A percentile compares a stretch with the other conserved stretches of the same genome.
These are phyloP conservation scores for Endocladia muricata DNA, from an alignment of 31 red algal genomes.

Conservation along the genomic window DNA sequence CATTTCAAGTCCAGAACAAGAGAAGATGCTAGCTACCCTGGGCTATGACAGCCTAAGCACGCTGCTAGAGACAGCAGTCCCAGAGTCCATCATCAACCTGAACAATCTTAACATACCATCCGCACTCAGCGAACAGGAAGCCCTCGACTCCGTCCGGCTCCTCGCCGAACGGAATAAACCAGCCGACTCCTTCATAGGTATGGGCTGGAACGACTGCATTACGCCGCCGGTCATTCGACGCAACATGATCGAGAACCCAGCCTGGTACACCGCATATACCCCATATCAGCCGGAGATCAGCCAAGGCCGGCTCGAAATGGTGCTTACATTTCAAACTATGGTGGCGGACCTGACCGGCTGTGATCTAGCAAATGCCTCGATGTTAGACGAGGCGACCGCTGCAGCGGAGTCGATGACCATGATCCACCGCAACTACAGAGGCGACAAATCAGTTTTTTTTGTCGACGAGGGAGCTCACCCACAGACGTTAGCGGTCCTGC, in stretches of 20 bases:
- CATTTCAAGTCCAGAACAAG: not conserved
- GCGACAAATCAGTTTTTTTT: not conserved
- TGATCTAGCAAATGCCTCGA: slow-evolving; percentile 26
- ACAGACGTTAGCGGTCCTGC: slow-evolving; percentile 16
- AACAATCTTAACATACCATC: not conserved
- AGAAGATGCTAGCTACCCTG: slow-evolving; percentile 2
- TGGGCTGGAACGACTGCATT: slow-evolving; percentile 29
- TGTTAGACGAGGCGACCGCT: slow-evolving; percentile 44
- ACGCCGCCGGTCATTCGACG: slow-evolving; percentile 25
- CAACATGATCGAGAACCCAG: slow-evolving; percentile 37
- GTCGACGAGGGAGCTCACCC: slow-evolving; percentile 18
- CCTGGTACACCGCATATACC: slow-evolving; percentile 43
- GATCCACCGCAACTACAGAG: not conserved
- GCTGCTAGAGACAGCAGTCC: not conserved
- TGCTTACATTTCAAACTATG: slow-evolving; percentile 38
- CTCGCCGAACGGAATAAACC: slow-evolving; percentile 15
- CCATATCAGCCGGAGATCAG: slow-evolving; percentile 43
- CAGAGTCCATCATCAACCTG: not conserved
- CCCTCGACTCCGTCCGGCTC: not conserved
- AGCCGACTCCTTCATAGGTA: slow-evolving; percentile 17
- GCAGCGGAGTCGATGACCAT: slow-evolving; percentile 45
- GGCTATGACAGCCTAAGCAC: not conserved
- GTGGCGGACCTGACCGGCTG: slow-evolving; percentile 25
- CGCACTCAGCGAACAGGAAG: slow-evolving; percentile 14
- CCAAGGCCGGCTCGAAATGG: slow-evolving; percentile 25